Conservation (phyloP, 2,329 filamentous ascomycete genomes). For the Pezizomycotina sp. region DNA sequence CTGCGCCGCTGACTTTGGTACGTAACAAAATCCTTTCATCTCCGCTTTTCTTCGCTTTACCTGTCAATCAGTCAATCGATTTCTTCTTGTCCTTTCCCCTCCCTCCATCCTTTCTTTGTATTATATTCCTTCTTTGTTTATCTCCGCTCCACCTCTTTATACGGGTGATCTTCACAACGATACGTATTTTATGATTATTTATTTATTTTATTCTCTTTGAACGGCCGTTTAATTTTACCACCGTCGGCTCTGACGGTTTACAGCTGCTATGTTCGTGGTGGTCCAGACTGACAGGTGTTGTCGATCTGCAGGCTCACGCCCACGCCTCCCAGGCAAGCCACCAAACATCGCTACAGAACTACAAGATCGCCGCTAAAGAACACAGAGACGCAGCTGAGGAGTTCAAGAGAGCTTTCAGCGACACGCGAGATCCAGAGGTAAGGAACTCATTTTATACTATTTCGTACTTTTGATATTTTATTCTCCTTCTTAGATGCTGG, state of each 20-base stretch:
- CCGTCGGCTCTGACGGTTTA: not conserved
- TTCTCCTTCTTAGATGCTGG: too few species aligned
- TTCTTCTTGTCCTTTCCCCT: too few species aligned
- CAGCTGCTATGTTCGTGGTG: not conserved
- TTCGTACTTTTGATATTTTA: too few species aligned
- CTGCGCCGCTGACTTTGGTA: constrained; percentile 19
- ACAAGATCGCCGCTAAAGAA: constrained; percentile 19
- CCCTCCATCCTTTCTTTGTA: constrained; percentile 6
- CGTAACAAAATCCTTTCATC: constrained; percentile 6
- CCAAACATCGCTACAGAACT: constrained; percentile 19
- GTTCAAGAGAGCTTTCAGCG: constrained; percentile 17
- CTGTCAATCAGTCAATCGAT: constrained; percentile 6
- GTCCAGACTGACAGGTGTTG: constrained; percentile 2
- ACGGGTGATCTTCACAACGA: not conserved
- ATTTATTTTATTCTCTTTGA: not conserved
- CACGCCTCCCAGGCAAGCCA: constrained; percentile 19
- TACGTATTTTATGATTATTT: not conserved
- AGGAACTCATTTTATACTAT: too few species aligned
- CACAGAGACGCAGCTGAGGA: constrained; percentile 19
- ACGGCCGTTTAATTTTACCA: not conserved
- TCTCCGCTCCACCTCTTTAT: not conserved
- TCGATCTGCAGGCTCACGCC: constrained; percentile 18
- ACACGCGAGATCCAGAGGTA: constrained; percentile 19
- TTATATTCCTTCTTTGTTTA: constrained; percentile 4
- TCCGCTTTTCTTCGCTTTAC: constrained; percentile 1